These are phyloP conservation scores for Hylodesmum podocarpum DNA, from an alignment of 306 rosid species.

Conservation along the genomic window DNA sequence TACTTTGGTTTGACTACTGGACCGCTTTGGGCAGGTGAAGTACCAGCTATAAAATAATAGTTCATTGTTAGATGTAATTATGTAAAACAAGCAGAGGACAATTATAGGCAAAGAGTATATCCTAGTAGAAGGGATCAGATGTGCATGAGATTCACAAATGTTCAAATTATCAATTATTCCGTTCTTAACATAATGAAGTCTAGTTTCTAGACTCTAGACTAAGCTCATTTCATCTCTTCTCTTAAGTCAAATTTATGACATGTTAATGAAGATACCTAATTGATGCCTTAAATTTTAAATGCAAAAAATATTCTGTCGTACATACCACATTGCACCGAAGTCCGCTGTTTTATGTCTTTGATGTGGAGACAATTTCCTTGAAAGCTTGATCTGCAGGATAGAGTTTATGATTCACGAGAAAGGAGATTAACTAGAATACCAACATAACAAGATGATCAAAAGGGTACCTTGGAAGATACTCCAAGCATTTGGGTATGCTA, in stretches of 20 bases:
- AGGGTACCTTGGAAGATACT: constrained; percentile 71
- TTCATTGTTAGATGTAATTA: constrained; percentile 30
- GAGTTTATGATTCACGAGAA: constrained; percentile 11
- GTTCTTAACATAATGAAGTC: not conserved
- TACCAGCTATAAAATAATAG: constrained; percentile 47
- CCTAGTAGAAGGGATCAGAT: not conserved
- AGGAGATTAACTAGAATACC: constrained; percentile 16
- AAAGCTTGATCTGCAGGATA: constrained; percentile 71
- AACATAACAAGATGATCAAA: constrained; percentile 21
- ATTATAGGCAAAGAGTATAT: not conserved
- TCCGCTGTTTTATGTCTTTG: constrained; percentile 63
- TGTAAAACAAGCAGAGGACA: constrained; percentile 8
- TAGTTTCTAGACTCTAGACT: no score
- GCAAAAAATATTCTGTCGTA: constrained; percentile 4
- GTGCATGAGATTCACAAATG: not conserved
- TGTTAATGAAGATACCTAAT: not conserved
- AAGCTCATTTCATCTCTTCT: not conserved
- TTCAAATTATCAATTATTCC: not conserved
- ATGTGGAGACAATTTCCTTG: constrained; percentile 88
- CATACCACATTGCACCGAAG: constrained; percentile 72
- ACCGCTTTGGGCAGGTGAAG: constrained; percentile 52
- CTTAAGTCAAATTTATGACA: not conserved
- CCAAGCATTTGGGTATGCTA: constrained; percentile 88
- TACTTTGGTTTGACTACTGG: constrained; percentile 44
- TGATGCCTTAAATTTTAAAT: not conserved